A percentile compares a stretch with the other conserved stretches of the same genome.
Conservation (phyloP, 257 asterid genomes). For the Solanum tarijense region DNA sequence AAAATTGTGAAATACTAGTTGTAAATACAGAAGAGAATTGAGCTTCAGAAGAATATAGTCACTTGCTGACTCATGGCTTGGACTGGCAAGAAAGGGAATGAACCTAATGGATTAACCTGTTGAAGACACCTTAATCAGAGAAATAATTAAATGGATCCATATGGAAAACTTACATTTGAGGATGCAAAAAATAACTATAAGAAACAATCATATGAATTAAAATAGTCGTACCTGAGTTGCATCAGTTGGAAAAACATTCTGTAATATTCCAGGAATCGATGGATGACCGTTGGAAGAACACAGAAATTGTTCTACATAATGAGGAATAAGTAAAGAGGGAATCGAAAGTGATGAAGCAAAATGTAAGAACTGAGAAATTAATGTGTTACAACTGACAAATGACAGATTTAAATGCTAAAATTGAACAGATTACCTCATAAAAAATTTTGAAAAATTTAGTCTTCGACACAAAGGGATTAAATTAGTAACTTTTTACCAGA, state of each 20-base stretch:
- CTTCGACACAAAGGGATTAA: not conserved
- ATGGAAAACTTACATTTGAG: conserved; percentile 42
- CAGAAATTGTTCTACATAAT: not conserved
- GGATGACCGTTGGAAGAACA: conserved; percentile 18
- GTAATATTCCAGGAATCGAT: conserved; percentile 66
- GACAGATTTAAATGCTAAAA: conserved; percentile 51
- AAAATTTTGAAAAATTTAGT: conserved; percentile 17
- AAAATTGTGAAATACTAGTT: not conserved
- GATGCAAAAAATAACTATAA: conserved; percentile 18
- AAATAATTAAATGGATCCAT: not conserved
- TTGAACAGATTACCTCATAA: conserved; percentile 65
- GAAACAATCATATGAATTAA: not conserved
- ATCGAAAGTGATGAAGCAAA: conserved; percentile 4
- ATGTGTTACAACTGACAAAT: conserved; percentile 47
- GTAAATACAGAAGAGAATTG: not conserved
- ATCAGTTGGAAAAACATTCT: conserved; percentile 49
- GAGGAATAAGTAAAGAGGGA: conserved; percentile 7
- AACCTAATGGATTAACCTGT: conserved; percentile 41
- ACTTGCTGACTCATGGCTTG: conserved; percentile 99
- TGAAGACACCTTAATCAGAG: conserved; percentile 1
- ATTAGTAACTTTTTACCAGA: not conserved
- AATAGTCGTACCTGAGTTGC: not conserved
- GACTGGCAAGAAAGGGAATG: conserved; percentile 63
- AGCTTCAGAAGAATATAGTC: not conserved
- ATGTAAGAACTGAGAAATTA: conserved; percentile 12